Conservation (phyloP, 768 basidiomycete genomes). For the Rhodosporidiobolus sp. region DNA sequence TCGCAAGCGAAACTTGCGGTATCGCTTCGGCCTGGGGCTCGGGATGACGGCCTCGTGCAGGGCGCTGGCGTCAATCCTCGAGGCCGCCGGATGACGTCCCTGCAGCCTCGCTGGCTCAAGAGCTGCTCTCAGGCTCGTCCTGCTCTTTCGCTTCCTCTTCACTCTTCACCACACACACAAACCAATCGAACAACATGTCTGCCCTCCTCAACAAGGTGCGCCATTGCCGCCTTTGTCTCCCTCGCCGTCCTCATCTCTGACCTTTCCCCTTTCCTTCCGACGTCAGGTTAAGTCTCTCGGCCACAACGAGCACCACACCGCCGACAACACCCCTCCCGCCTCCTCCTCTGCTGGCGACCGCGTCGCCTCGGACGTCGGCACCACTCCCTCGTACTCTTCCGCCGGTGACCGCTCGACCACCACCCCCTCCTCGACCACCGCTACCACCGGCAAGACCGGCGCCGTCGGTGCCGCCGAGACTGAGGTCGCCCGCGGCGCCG, state of each 20-base stretch:
- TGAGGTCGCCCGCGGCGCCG: background rate
- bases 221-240: background rate
- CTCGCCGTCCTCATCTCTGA: background rate
- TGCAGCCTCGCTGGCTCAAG: background rate
- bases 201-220: background rate
- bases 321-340: too few species aligned
- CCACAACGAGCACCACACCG: too few species aligned
- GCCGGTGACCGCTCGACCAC: conserved; percentile 1
- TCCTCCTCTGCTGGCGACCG: too few species aligned
- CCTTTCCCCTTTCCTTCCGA: too few species aligned
- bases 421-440: background rate
- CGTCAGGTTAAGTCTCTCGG: too few species aligned
- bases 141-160: background rate
- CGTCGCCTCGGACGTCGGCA: too few species aligned
- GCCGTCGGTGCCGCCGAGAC: background rate
- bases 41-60: too few species aligned
- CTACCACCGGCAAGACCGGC: background rate
- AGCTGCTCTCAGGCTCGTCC: background rate
- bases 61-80: background rate
- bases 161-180: background rate
- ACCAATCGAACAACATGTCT: background rate
- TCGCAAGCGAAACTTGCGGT: too few species aligned
- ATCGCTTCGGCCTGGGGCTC: too few species aligned
- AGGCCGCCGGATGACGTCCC: background rate
- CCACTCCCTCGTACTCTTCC: background rate